These are phyloP conservation scores for Chamaenerion angustifolium DNA, from an alignment of 345 rosid genomes.

Conservation along the genomic window DNA sequence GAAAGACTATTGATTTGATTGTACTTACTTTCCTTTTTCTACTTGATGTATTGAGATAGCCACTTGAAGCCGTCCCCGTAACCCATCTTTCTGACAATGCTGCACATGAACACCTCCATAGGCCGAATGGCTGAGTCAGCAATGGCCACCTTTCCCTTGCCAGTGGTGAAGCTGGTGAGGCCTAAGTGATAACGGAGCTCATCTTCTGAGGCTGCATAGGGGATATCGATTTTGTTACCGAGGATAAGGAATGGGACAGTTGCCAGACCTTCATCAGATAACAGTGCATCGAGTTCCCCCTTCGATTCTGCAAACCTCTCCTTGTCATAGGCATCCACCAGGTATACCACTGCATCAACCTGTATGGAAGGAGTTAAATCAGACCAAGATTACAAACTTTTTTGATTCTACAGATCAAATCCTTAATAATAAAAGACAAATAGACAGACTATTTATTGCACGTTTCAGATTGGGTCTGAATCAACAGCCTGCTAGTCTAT, in stretches of 20 bases:
- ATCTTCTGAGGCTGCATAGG: conserved; percentile 40
- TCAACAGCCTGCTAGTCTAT: no score
- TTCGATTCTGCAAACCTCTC: conserved; percentile 45
- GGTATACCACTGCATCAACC: conserved; percentile 52
- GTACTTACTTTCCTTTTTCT: conserved; percentile 9
- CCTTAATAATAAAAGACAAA: no score
- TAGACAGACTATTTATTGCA: no score
- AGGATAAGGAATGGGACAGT: conserved; percentile 42
- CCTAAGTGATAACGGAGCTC: conserved; percentile 42
- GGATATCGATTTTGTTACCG: conserved; percentile 53
- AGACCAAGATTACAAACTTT: no score
- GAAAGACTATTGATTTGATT: no score
- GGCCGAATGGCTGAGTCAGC: conserved; percentile 29
- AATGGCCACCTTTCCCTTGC: conserved; percentile 39
- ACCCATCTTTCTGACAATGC: conserved; percentile 51
- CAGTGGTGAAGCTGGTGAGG: conserved; percentile 39
- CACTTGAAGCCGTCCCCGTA: conserved; percentile 57
- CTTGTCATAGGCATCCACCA: conserved; percentile 51
- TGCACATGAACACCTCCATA: conserved; percentile 52
- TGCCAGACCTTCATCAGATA: conserved; percentile 36
- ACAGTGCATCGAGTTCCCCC: conserved; percentile 43
- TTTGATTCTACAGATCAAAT: no score
- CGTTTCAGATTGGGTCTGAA: no score
- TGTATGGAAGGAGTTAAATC: conserved; percentile 7
- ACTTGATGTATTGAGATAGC: conserved; percentile 54